phyloP scores from a whole-genome alignment of 345 rosid species.

The Eutrema yunnanense region DNA sequence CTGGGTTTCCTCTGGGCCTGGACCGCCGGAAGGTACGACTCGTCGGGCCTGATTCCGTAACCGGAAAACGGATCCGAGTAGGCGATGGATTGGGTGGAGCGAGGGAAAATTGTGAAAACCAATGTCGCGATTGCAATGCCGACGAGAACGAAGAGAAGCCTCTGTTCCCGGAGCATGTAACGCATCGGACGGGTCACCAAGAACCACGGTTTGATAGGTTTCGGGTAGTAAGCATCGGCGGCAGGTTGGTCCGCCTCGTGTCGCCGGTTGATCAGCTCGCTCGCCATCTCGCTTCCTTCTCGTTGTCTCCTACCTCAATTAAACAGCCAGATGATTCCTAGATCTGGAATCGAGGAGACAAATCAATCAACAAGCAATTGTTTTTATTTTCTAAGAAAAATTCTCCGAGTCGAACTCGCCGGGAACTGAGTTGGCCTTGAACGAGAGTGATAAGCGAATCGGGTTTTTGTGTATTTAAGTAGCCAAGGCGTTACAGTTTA shows the following conservation, averaged over 20 bases:
- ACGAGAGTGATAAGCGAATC: constrained; percentile 26
- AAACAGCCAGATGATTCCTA: background rate
- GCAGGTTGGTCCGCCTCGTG: constrained; percentile 58
- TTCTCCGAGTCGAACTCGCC: constrained; percentile 29
- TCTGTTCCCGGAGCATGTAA: constrained; percentile 47
- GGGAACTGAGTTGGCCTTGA: constrained; percentile 30
- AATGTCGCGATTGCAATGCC: constrained; percentile 58
- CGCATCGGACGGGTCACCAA: constrained; percentile 44
- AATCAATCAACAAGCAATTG: background rate
- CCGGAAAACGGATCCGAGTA: constrained; percentile 17
- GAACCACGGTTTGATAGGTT: constrained; percentile 82
- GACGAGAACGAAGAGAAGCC: constrained; percentile 45
- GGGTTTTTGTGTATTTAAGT: constrained; percentile 21
- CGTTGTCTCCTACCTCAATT: background rate
- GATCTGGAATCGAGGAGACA: constrained; percentile 5
- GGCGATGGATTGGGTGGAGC: constrained; percentile 16
- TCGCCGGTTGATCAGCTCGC: constrained; percentile 82
- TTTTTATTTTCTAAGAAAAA: background rate
- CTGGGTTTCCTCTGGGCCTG: constrained; percentile 29
- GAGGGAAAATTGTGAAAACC: constrained; percentile 49
- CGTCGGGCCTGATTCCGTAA: constrained; percentile 24
- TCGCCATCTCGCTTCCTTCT: constrained; percentile 39
- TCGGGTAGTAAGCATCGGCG: constrained; percentile 72
- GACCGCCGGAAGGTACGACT: constrained; percentile 13
- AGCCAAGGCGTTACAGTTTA: constrained; percentile 10